Evolutionary conservation across 2,329 filamentous ascomycete species (phyloP).

Genomic region (Venturia effusa): DNA sequence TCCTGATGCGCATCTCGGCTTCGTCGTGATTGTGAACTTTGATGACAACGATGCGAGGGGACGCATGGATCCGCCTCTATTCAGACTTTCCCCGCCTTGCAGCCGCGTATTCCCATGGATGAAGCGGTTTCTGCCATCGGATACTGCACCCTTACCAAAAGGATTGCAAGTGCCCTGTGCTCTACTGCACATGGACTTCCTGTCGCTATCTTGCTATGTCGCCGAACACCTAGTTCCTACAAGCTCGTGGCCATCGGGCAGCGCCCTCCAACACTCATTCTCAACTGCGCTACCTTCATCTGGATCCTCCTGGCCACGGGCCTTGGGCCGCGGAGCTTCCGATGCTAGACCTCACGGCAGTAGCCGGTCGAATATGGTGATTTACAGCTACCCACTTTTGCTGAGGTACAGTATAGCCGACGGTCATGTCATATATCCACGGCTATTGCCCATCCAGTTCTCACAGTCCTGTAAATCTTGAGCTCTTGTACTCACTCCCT

Average conservation of each 20-base stretch:
- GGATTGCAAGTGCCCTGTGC: too few species aligned
- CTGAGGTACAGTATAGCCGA: neutral
- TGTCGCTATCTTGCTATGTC: neutral
- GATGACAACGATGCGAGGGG: too few species aligned
- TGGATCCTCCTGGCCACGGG: slow-evolving; percentile 14
- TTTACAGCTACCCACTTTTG: neutral
- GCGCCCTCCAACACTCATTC: slow-evolving; percentile 1
- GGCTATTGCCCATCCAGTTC: neutral
- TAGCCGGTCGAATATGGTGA: neutral
- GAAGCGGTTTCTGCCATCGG: neutral
- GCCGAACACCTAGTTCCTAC: neutral
- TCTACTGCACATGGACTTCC: too few species aligned
- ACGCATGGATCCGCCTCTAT: too few species aligned
- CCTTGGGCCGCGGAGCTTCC: neutral
- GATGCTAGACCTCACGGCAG: neutral
- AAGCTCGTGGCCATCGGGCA: neutral
- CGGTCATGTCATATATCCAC: neutral
- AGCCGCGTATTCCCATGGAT: too few species aligned
- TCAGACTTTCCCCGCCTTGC: too few species aligned
- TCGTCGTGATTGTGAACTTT: too few species aligned
- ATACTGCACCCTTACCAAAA: neutral
- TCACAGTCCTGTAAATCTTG: too few species aligned
- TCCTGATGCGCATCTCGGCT: too few species aligned
- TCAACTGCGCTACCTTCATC: neutral
- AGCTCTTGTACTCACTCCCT: neutral